A percentile compares a stretch with the other conserved stretches of the same genome.
These are phyloP conservation scores for Apiosordaria backusii DNA, from an alignment of 495 filamentous ascomycete genomes.

Conservation along the genomic window DNA sequence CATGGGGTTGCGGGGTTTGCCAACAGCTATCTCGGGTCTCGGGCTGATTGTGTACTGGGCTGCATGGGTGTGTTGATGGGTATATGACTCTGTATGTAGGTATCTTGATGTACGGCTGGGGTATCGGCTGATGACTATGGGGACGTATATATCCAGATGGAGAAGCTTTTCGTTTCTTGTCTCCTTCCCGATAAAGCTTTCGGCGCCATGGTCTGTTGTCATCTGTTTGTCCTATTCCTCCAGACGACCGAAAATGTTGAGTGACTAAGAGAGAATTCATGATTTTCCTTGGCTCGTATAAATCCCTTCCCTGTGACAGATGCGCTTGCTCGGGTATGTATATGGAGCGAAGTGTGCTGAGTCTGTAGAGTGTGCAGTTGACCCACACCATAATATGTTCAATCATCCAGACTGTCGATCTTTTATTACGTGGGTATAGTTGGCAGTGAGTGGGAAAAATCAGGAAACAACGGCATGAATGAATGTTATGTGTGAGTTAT, in stretches of 20 bases:
- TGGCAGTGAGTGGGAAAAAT: not conserved
- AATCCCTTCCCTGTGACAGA: not conserved
- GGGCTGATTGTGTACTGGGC: not conserved
- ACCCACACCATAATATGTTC: not conserved
- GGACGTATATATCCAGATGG: not conserved
- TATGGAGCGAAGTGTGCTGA: not conserved
- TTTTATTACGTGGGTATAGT: not conserved
- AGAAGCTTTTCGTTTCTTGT: not conserved
- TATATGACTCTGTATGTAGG: not conserved
- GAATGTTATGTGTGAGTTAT: not conserved
- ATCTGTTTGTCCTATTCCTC: not conserved
- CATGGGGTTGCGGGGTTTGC: constrained; percentile 2
- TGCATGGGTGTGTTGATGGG: not conserved
- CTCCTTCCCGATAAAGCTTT: not conserved
- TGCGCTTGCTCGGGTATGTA: not conserved
- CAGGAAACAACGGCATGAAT: not conserved
- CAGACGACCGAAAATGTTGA: not conserved
- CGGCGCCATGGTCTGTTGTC: not conserved
- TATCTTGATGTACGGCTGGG: not conserved
- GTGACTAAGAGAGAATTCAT: not conserved
- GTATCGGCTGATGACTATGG: not conserved
- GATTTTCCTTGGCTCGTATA: not conserved
- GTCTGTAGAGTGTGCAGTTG: not conserved
- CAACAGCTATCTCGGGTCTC: not conserved
- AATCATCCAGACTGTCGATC: not conserved